A percentile compares a stretch with the other conserved stretches of the same genome.
phyloP scores from a whole-genome alignment of 1,284 basidiomycete genomes.

The Cutaneotrichosporon cyanovorans region DNA sequence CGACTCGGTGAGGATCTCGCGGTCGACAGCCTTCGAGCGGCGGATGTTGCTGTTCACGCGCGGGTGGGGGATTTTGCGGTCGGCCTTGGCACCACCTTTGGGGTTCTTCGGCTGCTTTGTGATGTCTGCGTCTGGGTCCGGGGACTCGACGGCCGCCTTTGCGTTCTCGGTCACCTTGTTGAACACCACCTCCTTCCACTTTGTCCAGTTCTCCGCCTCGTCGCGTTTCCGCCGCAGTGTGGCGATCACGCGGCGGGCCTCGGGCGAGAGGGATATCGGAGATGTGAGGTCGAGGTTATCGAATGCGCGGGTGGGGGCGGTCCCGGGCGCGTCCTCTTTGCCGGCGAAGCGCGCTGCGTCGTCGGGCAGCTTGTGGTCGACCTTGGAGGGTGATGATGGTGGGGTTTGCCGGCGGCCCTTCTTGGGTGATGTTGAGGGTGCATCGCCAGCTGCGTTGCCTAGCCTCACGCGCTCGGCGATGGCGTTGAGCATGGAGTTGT shows the following conservation, averaged over 20 bases:
- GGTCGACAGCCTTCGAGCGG: conserved; percentile 15
- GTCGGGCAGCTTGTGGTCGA: conserved; percentile 1
- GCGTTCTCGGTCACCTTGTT: conserved; percentile 4
- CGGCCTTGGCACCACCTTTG: not conserved
- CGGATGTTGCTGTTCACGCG: conserved; percentile 8
- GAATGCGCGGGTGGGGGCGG: conserved; percentile 18
- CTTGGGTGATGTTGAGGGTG: too few relatives aligned
- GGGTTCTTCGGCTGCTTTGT: too few relatives aligned
- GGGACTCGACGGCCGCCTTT: conserved; percentile 29
- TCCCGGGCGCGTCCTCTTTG: conserved; percentile 30
- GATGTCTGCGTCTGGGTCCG: conserved; percentile 10
- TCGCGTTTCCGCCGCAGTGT: conserved; percentile 84
- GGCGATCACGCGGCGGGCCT: conserved; percentile 77
- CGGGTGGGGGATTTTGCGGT: conserved; percentile 14
- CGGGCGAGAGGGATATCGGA: conserved; percentile 71
- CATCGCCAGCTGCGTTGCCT: too few relatives aligned
- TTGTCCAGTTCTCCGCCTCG: conserved; percentile 82
- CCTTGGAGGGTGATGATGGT: not conserved
- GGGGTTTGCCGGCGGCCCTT: conserved; percentile 2
- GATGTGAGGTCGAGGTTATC: conserved; percentile 76
- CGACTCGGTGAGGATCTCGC: conserved; percentile 20
- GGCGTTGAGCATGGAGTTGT: conserved; percentile 4
- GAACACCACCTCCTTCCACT: conserved; percentile 44
- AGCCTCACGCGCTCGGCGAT: conserved; percentile 9
- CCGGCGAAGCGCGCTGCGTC: conserved; percentile 17